Evolutionary conservation across 116 monocot genomes (phyloP).

Genomic region (Papilionanthe hybrid): DNA sequence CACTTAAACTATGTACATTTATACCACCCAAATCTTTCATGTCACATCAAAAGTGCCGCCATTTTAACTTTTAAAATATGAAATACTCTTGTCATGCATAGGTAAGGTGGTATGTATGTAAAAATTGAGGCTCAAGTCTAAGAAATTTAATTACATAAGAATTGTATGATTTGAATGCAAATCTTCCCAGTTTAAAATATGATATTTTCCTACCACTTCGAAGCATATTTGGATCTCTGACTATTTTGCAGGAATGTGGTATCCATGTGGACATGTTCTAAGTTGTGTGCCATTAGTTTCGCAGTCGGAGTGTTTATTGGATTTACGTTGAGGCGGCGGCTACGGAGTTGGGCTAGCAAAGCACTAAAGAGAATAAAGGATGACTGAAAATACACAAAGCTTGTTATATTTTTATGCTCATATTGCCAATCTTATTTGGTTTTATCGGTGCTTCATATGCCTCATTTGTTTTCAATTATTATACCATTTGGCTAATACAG

Average conservation of each 20-base stretch:
- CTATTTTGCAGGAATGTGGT: slow-evolving; percentile 38
- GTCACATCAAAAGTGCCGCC: no score
- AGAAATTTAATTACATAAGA: no score
- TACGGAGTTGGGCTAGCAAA: slow-evolving; percentile 43
- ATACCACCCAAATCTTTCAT: no score
- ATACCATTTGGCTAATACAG: no score
- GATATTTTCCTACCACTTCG: neutral
- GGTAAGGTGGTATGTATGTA: no score
- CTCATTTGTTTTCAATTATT: no score
- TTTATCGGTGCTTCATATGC: no score
- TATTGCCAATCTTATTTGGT: neutral
- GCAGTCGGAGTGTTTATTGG: slow-evolving; percentile 56
- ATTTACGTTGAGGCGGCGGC: slow-evolving; percentile 55
- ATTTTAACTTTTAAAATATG: no score
- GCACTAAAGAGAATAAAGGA: slow-evolving; percentile 54
- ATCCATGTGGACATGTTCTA: slow-evolving; percentile 48
- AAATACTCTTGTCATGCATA: no score
- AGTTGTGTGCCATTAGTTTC: slow-evolving; percentile 56
- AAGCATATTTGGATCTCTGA: neutral
- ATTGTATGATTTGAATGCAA: no score
- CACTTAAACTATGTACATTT: no score
- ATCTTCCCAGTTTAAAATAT: neutral
- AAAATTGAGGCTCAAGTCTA: no score
- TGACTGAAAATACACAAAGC: slow-evolving; percentile 17
- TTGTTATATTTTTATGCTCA: neutral